A percentile compares a stretch with the other conserved stretches of the same genome.
Evolutionary conservation across 495 filamentous ascomycete species (phyloP).

Genomic region (Xylaria scruposa): DNA sequence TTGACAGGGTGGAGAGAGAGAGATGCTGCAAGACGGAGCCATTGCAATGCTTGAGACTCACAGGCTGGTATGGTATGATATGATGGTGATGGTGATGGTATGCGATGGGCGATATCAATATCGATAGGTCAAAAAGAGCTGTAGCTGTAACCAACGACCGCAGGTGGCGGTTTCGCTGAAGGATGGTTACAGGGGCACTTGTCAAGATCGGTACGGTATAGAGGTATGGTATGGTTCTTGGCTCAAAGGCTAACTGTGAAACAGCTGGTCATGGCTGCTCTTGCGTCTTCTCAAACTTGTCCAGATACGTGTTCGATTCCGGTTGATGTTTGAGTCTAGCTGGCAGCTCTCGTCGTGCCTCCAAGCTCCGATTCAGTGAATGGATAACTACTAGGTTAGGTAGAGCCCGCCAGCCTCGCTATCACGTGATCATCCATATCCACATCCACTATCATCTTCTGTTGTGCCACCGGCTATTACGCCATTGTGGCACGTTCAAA

Average conservation of each 20-base stretch:
- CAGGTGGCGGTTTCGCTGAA: constrained; percentile 8
- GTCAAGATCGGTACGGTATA: too few species aligned
- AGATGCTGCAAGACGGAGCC: background rate
- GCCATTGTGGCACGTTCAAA: constrained; percentile 1
- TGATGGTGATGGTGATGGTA: background rate
- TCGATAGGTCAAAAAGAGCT: background rate
- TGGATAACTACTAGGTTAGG: background rate
- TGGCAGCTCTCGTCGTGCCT: constrained; percentile 13
- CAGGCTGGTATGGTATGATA: background rate
- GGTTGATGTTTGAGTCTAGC: constrained; percentile 4
- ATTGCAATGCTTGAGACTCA: constrained; percentile 5
- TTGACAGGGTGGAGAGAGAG: background rate
- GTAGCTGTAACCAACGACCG: background rate
- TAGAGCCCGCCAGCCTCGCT: constrained; percentile 12
- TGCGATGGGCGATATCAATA: background rate
- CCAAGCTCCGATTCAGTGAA: background rate
- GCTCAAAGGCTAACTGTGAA: background rate
- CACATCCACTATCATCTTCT: background rate
- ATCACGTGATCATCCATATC: constrained; percentile 5
- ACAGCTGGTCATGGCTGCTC: background rate
- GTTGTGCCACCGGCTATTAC: background rate
- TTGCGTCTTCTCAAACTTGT: background rate
- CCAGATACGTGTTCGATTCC: constrained; percentile 1
- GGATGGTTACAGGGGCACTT: background rate
- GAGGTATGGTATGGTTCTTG: too few species aligned